Evolutionary conservation across 495 filamentous ascomycete species (phyloP).

Genomic region (Staphylotrichum tortipilum): DNA sequence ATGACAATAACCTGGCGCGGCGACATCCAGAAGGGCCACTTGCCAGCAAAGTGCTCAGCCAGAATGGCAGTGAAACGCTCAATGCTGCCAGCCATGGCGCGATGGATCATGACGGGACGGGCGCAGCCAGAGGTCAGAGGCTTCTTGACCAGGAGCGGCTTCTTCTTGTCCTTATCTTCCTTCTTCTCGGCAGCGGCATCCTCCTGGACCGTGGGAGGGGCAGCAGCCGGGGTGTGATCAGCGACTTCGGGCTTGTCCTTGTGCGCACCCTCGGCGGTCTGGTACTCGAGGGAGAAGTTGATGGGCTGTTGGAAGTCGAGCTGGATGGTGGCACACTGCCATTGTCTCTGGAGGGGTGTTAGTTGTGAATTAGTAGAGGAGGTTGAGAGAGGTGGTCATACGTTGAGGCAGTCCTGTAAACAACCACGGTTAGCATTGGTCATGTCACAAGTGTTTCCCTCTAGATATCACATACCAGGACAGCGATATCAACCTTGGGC

Average conservation of each 20-base stretch:
- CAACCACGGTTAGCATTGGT: not conserved
- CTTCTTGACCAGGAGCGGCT: constrained; percentile 34
- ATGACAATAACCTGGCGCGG: constrained; percentile 88
- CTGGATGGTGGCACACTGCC: constrained; percentile 94
- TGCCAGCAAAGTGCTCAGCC: constrained; percentile 90
- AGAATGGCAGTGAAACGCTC: constrained; percentile 93
- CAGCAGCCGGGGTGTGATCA: constrained; percentile 28
- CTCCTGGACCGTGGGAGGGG: constrained; percentile 26
- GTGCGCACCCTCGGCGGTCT: constrained; percentile 48
- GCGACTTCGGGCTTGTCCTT: constrained; percentile 28
- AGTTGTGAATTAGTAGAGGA: constrained; percentile 31
- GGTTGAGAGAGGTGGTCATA: not conserved
- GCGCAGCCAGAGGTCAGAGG: constrained; percentile 61
- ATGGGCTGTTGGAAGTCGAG: constrained; percentile 90
- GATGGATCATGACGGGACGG: constrained; percentile 93
- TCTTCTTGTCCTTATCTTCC: constrained; percentile 27
- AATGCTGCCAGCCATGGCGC: constrained; percentile 86
- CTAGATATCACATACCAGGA: constrained; percentile 12
- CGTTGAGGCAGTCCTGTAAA: constrained; percentile 23
- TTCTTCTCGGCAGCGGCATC: constrained; percentile 23
- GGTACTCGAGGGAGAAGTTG: constrained; percentile 37
- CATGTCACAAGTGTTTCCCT: not conserved
- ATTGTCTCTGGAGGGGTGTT: constrained; percentile 28
- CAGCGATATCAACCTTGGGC: constrained; percentile 77
- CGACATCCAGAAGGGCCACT: constrained; percentile 97